phyloP scores from a whole-genome alignment of 495 filamentous ascomycete species.

The Penicillium desertorum region DNA sequence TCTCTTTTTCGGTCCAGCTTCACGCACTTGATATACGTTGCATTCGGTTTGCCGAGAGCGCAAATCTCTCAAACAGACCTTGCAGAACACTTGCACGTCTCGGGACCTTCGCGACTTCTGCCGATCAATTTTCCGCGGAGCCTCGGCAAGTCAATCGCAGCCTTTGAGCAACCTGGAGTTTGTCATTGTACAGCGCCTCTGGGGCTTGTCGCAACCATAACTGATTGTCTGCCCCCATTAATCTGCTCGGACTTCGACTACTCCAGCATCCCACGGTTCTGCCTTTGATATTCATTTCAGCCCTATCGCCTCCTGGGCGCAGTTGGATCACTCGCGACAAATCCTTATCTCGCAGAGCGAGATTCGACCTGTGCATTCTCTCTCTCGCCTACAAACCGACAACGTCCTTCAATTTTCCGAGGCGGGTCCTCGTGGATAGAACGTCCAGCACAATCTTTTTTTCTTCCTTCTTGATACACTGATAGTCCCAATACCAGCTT shows the following conservation, averaged over 20 bases:
- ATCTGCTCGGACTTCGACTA: background rate
- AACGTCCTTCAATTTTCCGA: slow-evolving; percentile 4
- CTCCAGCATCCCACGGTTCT: background rate
- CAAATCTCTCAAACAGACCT: background rate
- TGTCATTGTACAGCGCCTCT: background rate
- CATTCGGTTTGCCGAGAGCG: background rate
- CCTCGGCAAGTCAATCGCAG: slow-evolving; percentile 2
- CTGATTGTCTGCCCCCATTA: background rate
- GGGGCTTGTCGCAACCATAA: background rate
- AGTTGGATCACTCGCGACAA: background rate
- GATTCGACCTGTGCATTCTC: background rate
- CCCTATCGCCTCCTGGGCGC: no score
- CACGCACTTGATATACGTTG: background rate
- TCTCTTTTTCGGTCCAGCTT: background rate
- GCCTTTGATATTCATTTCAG: background rate
- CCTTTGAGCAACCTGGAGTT: background rate
- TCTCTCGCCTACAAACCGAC: background rate
- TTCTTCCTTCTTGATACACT: background rate
- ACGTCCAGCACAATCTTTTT: background rate
- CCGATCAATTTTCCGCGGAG: background rate
- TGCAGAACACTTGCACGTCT: background rate
- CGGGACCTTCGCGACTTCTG: background rate
- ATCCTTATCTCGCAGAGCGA: background rate
- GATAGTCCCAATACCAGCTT: slow-evolving; percentile 3
- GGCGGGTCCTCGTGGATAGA: slow-evolving; percentile 23